Conservation (phyloP, 768 basidiomycete genomes). For the Hericium alpestre region DNA sequence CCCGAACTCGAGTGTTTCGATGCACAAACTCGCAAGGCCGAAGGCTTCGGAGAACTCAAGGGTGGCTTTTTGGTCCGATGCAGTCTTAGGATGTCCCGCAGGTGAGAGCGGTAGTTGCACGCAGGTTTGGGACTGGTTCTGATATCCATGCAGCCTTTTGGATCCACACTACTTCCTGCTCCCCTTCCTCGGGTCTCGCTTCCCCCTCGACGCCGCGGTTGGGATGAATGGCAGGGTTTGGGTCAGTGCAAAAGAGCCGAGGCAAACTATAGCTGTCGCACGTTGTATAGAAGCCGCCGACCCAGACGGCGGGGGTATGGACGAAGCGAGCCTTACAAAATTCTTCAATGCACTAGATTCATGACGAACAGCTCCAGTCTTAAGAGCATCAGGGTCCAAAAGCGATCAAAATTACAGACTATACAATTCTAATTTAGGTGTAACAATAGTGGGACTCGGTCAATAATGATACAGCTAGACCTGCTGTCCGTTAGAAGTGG, state of each 20-base stretch:
- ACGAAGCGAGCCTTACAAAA: constrained; percentile 38
- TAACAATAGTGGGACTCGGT: background rate
- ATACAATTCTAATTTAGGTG: background rate
- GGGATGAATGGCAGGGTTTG: constrained; percentile 91
- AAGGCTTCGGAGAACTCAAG: constrained; percentile 89
- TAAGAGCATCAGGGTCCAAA: background rate
- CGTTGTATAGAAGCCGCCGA: constrained; percentile 79
- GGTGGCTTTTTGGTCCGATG: constrained; percentile 77
- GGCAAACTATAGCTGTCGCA: constrained; percentile 63
- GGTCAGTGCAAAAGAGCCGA: constrained; percentile 66
- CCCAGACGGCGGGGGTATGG: constrained; percentile 58
- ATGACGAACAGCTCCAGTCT: constrained; percentile 17
- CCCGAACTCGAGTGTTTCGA: constrained; percentile 96
- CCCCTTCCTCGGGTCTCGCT: constrained; percentile 65
- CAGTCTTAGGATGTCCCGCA: constrained; percentile 76
- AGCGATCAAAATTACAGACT: background rate
- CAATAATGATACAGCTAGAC: no score
- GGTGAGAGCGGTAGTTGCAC: constrained; percentile 39
- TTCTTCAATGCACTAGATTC: constrained; percentile 38
- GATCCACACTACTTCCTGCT: constrained; percentile 77
- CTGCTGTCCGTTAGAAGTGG: no score
- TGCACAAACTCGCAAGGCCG: constrained; percentile 82
- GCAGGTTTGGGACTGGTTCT: constrained; percentile 1
- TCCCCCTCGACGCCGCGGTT: constrained; percentile 81
- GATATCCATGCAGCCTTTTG: constrained; percentile 47